These are phyloP conservation scores for Jaltomata sinuosa DNA, from an alignment of 257 asterid species.

Conservation along the genomic window DNA sequence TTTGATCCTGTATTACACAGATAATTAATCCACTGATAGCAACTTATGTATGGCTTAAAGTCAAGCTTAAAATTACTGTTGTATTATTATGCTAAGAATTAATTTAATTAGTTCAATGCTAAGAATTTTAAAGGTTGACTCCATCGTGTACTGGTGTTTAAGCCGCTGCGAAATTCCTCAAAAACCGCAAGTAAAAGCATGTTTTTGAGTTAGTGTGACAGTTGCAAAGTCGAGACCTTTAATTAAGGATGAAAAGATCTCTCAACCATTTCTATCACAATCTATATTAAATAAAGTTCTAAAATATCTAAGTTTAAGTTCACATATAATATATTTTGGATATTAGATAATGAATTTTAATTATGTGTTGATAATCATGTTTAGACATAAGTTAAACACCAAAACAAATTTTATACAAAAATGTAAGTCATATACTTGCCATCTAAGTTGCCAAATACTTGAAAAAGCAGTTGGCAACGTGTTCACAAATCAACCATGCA, in stretches of 20 bases:
- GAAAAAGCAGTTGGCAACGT: not conserved
- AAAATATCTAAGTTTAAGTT: not conserved
- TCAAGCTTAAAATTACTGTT: not conserved
- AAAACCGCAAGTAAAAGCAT: not conserved
- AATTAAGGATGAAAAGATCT: too few relatives aligned
- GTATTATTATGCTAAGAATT: too few relatives aligned
- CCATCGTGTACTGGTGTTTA: rapidly evolving
- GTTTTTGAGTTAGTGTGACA: not conserved
- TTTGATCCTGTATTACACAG: not conserved
- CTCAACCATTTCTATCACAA: not conserved
- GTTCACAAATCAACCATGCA: not conserved
- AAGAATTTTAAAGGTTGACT: not conserved
- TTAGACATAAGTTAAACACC: not conserved
- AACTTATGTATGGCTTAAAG: not conserved
- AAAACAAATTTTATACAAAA: not conserved
- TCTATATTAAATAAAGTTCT: not conserved
- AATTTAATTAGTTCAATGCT: not conserved
- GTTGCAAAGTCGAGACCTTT: not conserved
- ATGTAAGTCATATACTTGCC: not conserved
- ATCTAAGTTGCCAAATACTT: not conserved
- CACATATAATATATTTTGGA: not conserved
- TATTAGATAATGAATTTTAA: not conserved
- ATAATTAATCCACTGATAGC: not conserved
- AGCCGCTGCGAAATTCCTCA: not conserved
- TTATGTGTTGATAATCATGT: not conserved